Base-by-base conservation (phyloP, 2,329 filamentous ascomycete species). In the Emericellopsis atlantica region DNA sequence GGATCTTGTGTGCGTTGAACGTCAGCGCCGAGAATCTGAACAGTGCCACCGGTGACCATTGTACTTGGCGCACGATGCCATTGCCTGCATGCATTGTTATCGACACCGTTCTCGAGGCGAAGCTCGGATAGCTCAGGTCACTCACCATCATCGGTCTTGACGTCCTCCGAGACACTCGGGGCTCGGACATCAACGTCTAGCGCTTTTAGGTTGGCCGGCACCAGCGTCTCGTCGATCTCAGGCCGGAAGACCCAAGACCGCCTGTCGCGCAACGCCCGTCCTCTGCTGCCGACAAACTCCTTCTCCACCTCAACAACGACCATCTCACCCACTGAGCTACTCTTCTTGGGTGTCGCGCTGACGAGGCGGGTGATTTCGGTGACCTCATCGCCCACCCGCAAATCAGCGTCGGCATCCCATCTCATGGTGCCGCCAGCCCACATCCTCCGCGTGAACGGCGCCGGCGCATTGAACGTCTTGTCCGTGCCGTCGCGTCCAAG, bases 21-120 rank as follows among this genome's bases (percentile, higher is more conserved):
- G 85, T 93, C 33, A 94, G 64, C 0, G 85, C 85, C 1, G 82
- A 88, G 65, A 88, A 94, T 15, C 84, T 76, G 60, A 92, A 93
- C 1, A 94, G 69, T 2, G 62, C 65, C 0, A 64, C 61, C 0
- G 66, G 58, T 0, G 69, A 72, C 66, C 65, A 70, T 16, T 51
- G 49, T 5, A 69, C 40, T 12, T 55, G 52, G 9, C 66, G 53
- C 10, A 21, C 10, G 10, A 31, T 32, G 21, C 11, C 22, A 32
- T 26, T 29, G 23, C 37, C 22, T 1, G 46, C 35, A 0, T 15
- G 5, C n/a, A 9, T 8, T 10, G n/a, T 21, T 10, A 15, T 35
- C 9, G n/a, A 14, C 32, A 29, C 26, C 6, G 8, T 12, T 7
- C 26, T 5, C 5, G 18, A 21, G 18, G 18, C 18, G 18, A 21